These are phyloP conservation scores for Jaltomata sinuosa DNA, from an alignment of 257 asterid genomes.

Conservation along the genomic window DNA sequence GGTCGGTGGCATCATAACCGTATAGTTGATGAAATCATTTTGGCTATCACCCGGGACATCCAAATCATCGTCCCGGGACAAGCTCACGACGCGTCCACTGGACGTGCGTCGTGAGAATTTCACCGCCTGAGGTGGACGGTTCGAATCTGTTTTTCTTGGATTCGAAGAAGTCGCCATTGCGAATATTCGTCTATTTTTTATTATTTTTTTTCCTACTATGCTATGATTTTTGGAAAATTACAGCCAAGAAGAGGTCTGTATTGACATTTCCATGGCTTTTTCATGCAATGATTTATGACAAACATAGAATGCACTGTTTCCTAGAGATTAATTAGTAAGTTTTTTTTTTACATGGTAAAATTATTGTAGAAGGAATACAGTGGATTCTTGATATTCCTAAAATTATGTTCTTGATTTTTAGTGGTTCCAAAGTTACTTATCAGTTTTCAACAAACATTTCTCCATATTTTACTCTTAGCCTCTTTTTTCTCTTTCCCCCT, in stretches of 20 bases:
- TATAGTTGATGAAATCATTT: conserved; percentile 55
- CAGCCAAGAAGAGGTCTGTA: not conserved
- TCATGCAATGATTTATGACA: conserved; percentile 1
- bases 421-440: not conserved
- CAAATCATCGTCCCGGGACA: conserved; percentile 60
- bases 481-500: not conserved
- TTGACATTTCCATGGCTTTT: not conserved
- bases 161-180: conserved; percentile 34
- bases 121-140: conserved; percentile 33
- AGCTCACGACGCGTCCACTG: conserved; percentile 66
- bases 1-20: conserved; percentile 91
- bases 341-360: not conserved
- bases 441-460: conserved; percentile 2
- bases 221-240: not conserved
- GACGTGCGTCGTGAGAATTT: conserved; percentile 69
- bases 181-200: not conserved
- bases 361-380: not conserved
- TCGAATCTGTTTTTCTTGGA: conserved; percentile 17
- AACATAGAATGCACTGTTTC: not conserved
- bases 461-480: conserved; percentile 36
- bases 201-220: not conserved
- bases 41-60: conserved; percentile 31
- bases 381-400: not conserved
- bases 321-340: not conserved
- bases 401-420: not conserved